phyloP scores from a whole-genome alignment of 345 rosid species.

The Streptanthus diversifolius region DNA sequence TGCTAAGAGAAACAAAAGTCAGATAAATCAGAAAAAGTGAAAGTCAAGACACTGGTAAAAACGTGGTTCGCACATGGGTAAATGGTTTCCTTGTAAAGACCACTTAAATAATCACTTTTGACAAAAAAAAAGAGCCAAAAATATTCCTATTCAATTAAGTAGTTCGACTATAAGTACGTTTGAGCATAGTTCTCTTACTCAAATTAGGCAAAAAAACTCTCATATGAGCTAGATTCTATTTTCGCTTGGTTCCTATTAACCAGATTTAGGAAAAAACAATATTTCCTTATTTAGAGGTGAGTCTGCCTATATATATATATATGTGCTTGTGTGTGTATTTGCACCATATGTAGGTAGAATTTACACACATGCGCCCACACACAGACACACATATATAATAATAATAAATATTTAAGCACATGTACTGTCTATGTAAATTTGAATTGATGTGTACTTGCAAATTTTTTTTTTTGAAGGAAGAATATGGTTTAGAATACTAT shows the following conservation, averaged over 20 bases:
- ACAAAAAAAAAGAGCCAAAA: constrained; percentile 6
- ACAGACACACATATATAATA: not conserved
- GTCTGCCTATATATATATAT: not conserved
- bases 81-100: not conserved
- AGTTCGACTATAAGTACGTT: not conserved
- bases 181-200: constrained; percentile 6
- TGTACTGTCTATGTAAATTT: not conserved
- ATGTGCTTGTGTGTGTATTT: not conserved
- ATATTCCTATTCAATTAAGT: not conserved
- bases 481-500: not conserved
- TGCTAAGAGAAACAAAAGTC: not conserved
- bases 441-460: not conserved
- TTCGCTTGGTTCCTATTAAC: constrained; percentile 7
- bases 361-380: not conserved
- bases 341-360: not conserved
- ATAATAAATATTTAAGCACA: constrained; percentile 3
- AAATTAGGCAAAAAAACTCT: constrained; percentile 6
- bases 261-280: constrained; percentile 17
- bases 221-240: constrained; percentile 8
- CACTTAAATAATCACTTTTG: not conserved
- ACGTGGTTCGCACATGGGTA: constrained; percentile 12
- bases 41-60: not conserved
- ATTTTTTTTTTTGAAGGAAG: not conserved
- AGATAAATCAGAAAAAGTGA: constrained; percentile 3
- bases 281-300: constrained; percentile 17